A percentile compares a stretch with the other conserved stretches of the same genome.
Evolutionary conservation across 768 basidiomycete genomes (phyloP).

Genomic region (Tulasnella sp.): DNA sequence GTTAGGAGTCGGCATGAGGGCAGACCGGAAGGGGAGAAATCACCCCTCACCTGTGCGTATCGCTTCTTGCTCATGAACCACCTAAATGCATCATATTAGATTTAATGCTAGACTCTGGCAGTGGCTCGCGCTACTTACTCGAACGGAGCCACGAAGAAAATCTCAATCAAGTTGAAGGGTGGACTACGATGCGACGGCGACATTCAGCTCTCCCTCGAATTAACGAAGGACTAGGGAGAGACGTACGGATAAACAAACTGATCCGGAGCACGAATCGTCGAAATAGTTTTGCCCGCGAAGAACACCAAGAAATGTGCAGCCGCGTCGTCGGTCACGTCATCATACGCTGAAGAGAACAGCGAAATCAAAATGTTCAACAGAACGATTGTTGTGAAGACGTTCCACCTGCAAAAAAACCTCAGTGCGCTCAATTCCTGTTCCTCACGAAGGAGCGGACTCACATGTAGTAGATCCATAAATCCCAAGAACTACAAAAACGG

Average conservation of each 20-base stretch:
- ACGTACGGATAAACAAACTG: slow-evolving; percentile 42
- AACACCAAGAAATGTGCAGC: slow-evolving; percentile 90
- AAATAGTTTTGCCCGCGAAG: slow-evolving; percentile 58
- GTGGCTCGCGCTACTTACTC: slow-evolving; percentile 60
- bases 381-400: slow-evolving; percentile 77
- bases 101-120: not conserved
- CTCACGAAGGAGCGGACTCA: slow-evolving; percentile 40
- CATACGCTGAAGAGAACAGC: slow-evolving; percentile 91
- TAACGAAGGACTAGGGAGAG: not conserved
- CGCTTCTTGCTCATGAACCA: slow-evolving; percentile 50
- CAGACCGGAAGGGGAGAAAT: too few relatives aligned
- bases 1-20: too few relatives aligned
- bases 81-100: slow-evolving; percentile 34
- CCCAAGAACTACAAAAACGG: not conserved
- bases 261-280: slow-evolving; percentile 85
- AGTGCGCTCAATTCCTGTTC: not conserved
- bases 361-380: slow-evolving; percentile 94
- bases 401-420: slow-evolving; percentile 60
- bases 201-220: not conserved
- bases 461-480: slow-evolving; percentile 68
- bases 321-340: slow-evolving; percentile 82
- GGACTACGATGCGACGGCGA: slow-evolving; percentile 64
- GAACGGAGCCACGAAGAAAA: slow-evolving; percentile 75
- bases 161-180: slow-evolving; percentile 89
- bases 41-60: slow-evolving; percentile 61